Percentiles rank a stretch among this genome's conserved stretches.
Evolutionary conservation across 2,329 filamentous ascomycete genomes (phyloP).

Genomic region (Beauveria pseudobassiana): DNA sequence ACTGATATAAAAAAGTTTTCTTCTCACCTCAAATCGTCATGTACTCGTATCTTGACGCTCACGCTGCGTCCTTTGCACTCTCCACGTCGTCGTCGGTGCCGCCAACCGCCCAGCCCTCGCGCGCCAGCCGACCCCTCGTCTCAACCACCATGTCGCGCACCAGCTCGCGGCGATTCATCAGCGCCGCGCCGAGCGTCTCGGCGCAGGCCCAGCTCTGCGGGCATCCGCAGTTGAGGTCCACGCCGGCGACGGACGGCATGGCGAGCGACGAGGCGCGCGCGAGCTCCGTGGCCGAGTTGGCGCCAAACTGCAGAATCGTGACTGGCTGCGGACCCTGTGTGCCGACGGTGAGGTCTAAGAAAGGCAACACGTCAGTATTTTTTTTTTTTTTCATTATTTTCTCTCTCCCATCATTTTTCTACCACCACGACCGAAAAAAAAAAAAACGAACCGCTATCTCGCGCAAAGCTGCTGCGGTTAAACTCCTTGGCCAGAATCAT

Average conservation of each 20-base stretch:
- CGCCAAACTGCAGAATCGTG: slow-evolving; percentile 61
- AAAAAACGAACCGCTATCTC: slow-evolving; percentile 45
- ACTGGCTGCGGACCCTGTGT: slow-evolving; percentile 44
- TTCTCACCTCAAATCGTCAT: slow-evolving; percentile 50
- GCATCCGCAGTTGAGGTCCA: slow-evolving; percentile 67
- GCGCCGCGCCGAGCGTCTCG: slow-evolving; percentile 58
- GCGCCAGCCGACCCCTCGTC: slow-evolving; percentile 42
- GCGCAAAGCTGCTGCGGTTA: slow-evolving; percentile 51
- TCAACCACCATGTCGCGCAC: slow-evolving; percentile 59
- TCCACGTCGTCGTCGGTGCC: slow-evolving; percentile 32
- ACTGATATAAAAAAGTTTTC: neutral
- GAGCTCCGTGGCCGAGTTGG: slow-evolving; percentile 53
- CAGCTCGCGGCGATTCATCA: slow-evolving; percentile 58
- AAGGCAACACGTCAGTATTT: too few species aligned
- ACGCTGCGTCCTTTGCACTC: slow-evolving; percentile 44
- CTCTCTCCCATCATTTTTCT: too few species aligned
- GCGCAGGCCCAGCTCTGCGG: slow-evolving; percentile 67
- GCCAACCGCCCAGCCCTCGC: slow-evolving; percentile 46
- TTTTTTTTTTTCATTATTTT: too few species aligned
- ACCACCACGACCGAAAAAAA: too few species aligned
- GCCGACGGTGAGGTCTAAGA: slow-evolving; percentile 52
- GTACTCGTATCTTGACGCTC: slow-evolving; percentile 64
- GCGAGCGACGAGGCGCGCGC: slow-evolving; percentile 55
- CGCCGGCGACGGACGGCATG: slow-evolving; percentile 53
- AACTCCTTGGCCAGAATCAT: slow-evolving; percentile 67